Evolutionary conservation across 306 rosid genomes (phyloP).

Genomic region (Senna siamea): DNA sequence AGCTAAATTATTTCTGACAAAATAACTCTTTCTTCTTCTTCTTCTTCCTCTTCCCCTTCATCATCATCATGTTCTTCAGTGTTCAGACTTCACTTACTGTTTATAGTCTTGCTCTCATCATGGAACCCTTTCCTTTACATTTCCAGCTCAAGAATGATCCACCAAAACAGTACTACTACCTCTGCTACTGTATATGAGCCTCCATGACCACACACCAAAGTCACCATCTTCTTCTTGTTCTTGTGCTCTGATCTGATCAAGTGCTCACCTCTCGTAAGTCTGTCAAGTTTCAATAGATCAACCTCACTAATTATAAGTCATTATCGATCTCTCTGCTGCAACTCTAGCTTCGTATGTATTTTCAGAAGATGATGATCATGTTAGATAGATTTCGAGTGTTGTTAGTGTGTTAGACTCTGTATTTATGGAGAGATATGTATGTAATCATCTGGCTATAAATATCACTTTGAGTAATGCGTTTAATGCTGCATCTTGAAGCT

Average conservation of each 20-base stretch:
- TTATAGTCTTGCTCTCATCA: neutral
- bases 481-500: no score
- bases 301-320: no score
- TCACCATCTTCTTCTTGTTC: no score
- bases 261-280: constrained; percentile 59
- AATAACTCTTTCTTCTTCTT: neutral
- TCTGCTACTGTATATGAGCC: neutral
- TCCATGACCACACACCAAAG: neutral
- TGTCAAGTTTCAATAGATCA: constrained; percentile 41
- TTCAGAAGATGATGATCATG: no score
- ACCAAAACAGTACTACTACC: neutral
- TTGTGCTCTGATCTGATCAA: no score
- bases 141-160: neutral
- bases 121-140: neutral
- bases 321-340: constrained; percentile 13
- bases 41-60: no score
- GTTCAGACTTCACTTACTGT: neutral
- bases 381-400: no score
- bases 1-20: neutral
- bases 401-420: no score
- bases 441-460: no score
- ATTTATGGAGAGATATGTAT: no score
- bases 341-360: no score
- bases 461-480: no score
- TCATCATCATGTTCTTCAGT: neutral